Base-by-base conservation (phyloP, 768 basidiomycete genomes). In the Boletus rubescentipes region DNA sequence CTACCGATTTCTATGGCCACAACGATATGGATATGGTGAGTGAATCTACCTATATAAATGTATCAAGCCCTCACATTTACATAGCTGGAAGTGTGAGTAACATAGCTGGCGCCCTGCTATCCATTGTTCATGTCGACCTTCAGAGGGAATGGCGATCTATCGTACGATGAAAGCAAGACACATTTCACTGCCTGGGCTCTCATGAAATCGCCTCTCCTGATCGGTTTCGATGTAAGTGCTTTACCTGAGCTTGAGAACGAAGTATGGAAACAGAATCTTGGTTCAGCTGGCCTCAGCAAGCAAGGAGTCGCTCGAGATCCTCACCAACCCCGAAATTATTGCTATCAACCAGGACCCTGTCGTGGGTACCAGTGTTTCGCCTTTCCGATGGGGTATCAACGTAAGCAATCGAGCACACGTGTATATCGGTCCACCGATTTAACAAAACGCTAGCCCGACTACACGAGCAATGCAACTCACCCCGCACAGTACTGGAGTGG, bases 401-500 rank as follows among this genome's bases (percentile, higher is more conserved):
- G 85, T 87, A 56, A 49, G 82, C 65, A 9, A 23, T 31, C 10
- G 21, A 12, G 18, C 31, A 8, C 16, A 42, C 11, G 60, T 21
- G 9, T 29, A 49, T 43, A 8, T 36, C 23, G 12, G 4, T 12
- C 5, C 16, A n/a, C 29, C 35, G n/a, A 46, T 38, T 48, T 4
- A 29, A 48, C 9, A 39, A 15, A 26, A 21, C 9, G 8, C 31
- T 23, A 75, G 72, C 66, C 74, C n/a, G 63, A 74, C 58, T 75
- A 66, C 61, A 69, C 68, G 36, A 72, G 68, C 51, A 72, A 74
- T 51, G 67, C 59, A 31, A 78, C 77, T 0, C 78, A 81, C 61
- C 86, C 86, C 2, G 83, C 86, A n/a, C 80, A 85, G 55, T 87
- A 81, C 63, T 87, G 86, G 86, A 85, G 83, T 56, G 86, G 86